Percentiles rank a stretch among this genome's conserved stretches.
phyloP scores from a whole-genome alignment of 192 early-diverging fungal species.

The Podila epigama region DNA sequence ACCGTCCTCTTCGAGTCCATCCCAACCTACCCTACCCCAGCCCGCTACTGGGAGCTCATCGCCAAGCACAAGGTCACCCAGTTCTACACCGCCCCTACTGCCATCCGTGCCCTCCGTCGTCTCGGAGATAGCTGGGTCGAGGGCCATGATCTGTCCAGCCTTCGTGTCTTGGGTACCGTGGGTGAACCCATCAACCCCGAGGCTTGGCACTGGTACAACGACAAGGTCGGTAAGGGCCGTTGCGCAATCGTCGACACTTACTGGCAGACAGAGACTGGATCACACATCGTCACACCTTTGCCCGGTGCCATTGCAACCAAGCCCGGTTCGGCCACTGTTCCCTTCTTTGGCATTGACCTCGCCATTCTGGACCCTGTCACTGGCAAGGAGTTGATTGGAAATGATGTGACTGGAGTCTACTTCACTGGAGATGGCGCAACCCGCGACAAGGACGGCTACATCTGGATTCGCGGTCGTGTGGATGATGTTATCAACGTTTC shows the following conservation, averaged over 20 bases:
- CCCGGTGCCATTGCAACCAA: conserved; percentile 91
- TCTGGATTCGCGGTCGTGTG: conserved; percentile 91
- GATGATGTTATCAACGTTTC: conserved; percentile 96
- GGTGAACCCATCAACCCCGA: conserved; percentile 99
- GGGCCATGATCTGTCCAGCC: conserved; percentile 79
- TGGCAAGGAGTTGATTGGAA: conserved; percentile 84
- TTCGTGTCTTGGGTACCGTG: conserved; percentile 93
- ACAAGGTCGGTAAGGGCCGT: conserved; percentile 82
- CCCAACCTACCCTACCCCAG: conserved; percentile 90
- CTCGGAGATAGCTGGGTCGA: conserved; percentile 82
- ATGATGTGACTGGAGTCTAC: conserved; percentile 95
- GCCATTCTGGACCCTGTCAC: conserved; percentile 86
- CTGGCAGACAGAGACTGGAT: conserved; percentile 94
- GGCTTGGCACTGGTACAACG: conserved; percentile 97
- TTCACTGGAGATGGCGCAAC: conserved; percentile 96
- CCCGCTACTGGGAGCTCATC: conserved; percentile 84
- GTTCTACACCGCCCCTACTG: conserved; percentile 98
- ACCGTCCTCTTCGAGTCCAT: conserved; percentile 95
- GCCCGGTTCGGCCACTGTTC: conserved; percentile 94
- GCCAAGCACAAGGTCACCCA: conserved; percentile 93
- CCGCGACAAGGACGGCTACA: conserved; percentile 93
- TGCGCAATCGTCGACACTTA: conserved; percentile 98
- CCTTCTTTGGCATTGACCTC: conserved; percentile 96
- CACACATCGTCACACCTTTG: conserved; percentile 89
- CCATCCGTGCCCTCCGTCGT: conserved; percentile 93